These are phyloP conservation scores for Dactylellina parvicollis DNA, from an alignment of 2,329 filamentous ascomycete species.

Conservation along the genomic window DNA sequence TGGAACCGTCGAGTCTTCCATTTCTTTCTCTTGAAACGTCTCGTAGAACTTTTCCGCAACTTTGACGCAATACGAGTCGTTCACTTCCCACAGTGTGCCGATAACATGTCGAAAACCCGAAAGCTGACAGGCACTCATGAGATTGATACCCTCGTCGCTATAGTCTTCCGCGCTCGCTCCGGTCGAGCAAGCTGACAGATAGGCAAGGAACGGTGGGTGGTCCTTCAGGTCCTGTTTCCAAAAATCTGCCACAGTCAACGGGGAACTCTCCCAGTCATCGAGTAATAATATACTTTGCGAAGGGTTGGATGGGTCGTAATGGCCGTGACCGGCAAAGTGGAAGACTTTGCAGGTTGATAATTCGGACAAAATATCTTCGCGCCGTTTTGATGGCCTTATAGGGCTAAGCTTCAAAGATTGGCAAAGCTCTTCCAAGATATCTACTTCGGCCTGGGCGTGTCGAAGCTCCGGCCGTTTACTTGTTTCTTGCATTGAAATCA, in stretches of 20 bases:
- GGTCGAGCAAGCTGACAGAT: conserved; percentile 62
- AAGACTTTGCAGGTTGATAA: conserved; percentile 59
- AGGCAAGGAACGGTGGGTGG: too few relatives aligned
- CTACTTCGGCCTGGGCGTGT: too few relatives aligned
- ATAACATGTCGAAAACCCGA: conserved; percentile 56
- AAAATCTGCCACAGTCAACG: conserved; percentile 60
- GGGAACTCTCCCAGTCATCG: conserved; percentile 56
- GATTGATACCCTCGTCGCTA: conserved; percentile 61
- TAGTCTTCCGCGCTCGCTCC: conserved; percentile 31
- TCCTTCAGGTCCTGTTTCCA: neutral
- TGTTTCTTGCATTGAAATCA: conserved; percentile 60
- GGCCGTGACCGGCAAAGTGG: conserved; percentile 63
- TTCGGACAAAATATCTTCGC: too few relatives aligned
- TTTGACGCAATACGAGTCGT: conserved; percentile 59
- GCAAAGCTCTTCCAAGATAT: too few relatives aligned
- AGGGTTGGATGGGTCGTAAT: conserved; percentile 58
- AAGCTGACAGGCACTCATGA: conserved; percentile 61
- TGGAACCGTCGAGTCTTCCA: neutral
- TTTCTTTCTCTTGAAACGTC: neutral
- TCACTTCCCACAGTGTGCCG: too few relatives aligned
- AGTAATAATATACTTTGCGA: conserved; percentile 59
- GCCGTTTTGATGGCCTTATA: too few relatives aligned
- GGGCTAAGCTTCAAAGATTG: too few relatives aligned
- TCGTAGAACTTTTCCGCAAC: conserved; percentile 59
- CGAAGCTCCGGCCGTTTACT: too few relatives aligned